Conservation (phyloP, 225 moss, liverwort and hornwort species). For the Thuidium tamariscinum region DNA sequence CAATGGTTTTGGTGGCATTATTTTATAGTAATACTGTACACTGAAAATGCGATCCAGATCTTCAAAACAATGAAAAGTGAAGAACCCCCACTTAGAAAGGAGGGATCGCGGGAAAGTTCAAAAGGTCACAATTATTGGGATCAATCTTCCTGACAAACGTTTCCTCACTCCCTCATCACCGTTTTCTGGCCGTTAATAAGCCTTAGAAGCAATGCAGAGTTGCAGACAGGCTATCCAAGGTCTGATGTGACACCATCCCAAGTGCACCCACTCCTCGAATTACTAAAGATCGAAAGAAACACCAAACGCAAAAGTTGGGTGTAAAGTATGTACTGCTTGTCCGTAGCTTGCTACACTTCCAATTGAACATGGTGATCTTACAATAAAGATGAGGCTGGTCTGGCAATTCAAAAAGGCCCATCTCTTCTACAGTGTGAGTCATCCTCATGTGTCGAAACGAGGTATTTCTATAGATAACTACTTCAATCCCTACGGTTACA, state of each 20-base stretch:
- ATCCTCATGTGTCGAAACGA: not conserved
- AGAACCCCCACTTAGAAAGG: not conserved
- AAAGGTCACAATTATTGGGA: not conserved
- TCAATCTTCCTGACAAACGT: not conserved
- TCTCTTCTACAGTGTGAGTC: not conserved
- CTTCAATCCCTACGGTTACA: not conserved
- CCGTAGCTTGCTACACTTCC: not conserved
- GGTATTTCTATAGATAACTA: not conserved
- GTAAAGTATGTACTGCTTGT: not conserved
- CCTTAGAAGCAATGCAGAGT: not conserved
- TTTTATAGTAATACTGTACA: not conserved
- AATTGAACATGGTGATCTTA: slow-evolving; percentile 14
- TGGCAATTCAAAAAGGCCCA: not conserved
- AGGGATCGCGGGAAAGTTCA: not conserved
- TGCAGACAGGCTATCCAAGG: not conserved
- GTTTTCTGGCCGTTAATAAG: not conserved
- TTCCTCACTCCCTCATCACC: not conserved
- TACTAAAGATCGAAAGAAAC: not conserved
- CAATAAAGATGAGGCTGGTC: not conserved
- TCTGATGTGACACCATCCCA: not conserved
- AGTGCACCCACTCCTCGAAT: not conserved
- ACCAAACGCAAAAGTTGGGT: not conserved
- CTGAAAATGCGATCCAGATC: not conserved
- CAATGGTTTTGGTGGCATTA: not conserved
- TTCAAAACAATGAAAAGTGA: not conserved